Evolutionary conservation across 2,329 filamentous ascomycete genomes (phyloP), one percentile per base, ranked within the genome.

Genomic region (Hypoxylon sp.): DNA sequence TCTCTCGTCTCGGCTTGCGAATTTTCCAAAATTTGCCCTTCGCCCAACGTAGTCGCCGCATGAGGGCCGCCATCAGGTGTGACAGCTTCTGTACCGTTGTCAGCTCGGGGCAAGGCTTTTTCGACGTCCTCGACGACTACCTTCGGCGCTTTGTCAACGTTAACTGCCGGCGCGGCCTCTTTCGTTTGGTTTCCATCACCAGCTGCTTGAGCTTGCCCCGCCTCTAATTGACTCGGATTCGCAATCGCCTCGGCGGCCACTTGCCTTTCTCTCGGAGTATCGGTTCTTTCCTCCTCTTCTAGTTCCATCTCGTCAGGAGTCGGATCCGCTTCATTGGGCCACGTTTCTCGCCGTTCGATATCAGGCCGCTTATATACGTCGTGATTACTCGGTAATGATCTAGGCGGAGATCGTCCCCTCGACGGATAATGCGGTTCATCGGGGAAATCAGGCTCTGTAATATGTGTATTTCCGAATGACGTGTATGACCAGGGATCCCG

Each of bases 341-440:
- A 76, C 26, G 44, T 68, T n/a, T 60, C 70, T 46, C 70, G 68
- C 35, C 59, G 61, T 46, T 62, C 56, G 22, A 64, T 63, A 48
- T 70, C 73, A 22, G 77, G 74, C 19, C 77, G 74, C 26, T 80
- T 78, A 64, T 77, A 78, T 51, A 76, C 74, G 51, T 80, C 83
- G 57, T 78, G 77, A 65, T 84, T 80, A 65, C 81, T 84, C 19
- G 84, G 83, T 37, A 83, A 74, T 11, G 84, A 84, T 44, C 85
- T 87, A 0, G 86, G 85, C 1, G 86, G 86, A 24, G 86, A 88
- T 31, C 86, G 82, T 5, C 86, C 86, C 48, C 86, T 80, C 10
- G 80, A 80, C 5, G 84, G 83, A 70, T 83, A 85, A 72, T 83
- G 81, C 1, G 81, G 77, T 33, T 86, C 83, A 17, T 84, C 79